phyloP scores from a whole-genome alignment of 495 filamentous ascomycete species.

The Penicillium cataractarum region DNA sequence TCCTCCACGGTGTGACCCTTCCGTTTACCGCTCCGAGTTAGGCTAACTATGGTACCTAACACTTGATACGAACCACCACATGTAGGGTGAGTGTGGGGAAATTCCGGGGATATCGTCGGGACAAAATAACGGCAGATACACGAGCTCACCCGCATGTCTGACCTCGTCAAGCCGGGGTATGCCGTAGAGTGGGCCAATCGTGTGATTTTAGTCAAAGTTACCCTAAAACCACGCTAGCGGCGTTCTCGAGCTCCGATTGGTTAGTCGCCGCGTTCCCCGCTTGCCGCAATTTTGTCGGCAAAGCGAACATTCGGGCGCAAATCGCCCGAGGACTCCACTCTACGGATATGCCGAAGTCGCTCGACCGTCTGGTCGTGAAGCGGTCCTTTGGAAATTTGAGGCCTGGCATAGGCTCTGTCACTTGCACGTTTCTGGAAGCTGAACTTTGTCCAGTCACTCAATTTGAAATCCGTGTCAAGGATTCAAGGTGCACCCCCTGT shows the following conservation, averaged over 20 bases:
- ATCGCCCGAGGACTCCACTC: conserved; percentile 3
- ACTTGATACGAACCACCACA: neutral
- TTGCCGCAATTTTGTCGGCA: conserved; percentile 1
- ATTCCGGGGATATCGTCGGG: neutral
- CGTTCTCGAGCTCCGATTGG: neutral
- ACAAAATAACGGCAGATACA: neutral
- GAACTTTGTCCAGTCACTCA: neutral
- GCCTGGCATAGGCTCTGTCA: neutral
- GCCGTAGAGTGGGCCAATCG: neutral
- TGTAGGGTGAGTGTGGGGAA: neutral
- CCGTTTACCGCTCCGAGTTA: neutral
- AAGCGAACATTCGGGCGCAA: conserved; percentile 2
- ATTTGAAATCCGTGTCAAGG: neutral
- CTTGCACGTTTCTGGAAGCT: neutral
- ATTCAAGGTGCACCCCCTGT: neutral
- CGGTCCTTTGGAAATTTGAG: neutral
- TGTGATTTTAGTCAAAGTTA: neutral
- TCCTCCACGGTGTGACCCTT: neutral
- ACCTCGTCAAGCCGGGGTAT: neutral
- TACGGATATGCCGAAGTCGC: conserved; percentile 1
- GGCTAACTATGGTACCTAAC: too few relatives aligned
- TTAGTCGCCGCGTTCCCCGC: neutral
- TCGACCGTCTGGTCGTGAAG: neutral
- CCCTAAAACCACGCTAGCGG: neutral
- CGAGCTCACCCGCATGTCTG: neutral